Evolutionary conservation across 2,329 filamentous ascomycete species (phyloP).

Genomic region (Diaporthe vexans): DNA sequence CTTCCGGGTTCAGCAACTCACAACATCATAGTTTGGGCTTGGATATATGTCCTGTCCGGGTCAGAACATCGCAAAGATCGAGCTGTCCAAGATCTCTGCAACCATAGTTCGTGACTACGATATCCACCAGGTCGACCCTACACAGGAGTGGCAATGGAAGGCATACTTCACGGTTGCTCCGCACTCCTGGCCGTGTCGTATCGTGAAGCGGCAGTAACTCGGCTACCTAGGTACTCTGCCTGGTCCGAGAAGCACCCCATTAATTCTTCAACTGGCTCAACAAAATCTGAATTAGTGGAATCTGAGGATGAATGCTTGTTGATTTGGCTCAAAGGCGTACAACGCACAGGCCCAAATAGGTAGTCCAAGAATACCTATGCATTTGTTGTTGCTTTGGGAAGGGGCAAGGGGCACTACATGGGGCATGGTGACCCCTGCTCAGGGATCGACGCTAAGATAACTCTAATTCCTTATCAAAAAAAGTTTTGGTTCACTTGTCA

Average conservation of each 20-base stretch:
- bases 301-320: neutral
- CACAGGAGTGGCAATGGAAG: conserved; percentile 41
- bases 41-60: conserved; percentile 42
- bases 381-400: too few relatives aligned
- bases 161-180: conserved; percentile 41
- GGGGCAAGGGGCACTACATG: too few relatives aligned
- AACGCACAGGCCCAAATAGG: neutral
- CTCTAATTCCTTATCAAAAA: conserved; percentile 50
- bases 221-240: neutral
- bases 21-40: conserved; percentile 30
- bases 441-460: conserved; percentile 54
- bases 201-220: conserved; percentile 33
- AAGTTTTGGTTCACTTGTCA: conserved; percentile 36
- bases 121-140: conserved; percentile 39
- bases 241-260: neutral
- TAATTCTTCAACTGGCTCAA: neutral
- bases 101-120: conserved; percentile 42
- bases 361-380: neutral
- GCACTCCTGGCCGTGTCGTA: conserved; percentile 41
- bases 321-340: neutral
- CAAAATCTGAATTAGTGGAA: neutral
- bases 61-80: conserved; percentile 42
- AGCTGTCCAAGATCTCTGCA: conserved; percentile 41
- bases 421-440: conserved; percentile 21
- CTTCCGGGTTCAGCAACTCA: neutral